Percentiles rank a stretch among this genome's conserved stretches.
Evolutionary conservation across 169 alveolate genomes (phyloP).

Genomic region (Babesia bigemina): DNA sequence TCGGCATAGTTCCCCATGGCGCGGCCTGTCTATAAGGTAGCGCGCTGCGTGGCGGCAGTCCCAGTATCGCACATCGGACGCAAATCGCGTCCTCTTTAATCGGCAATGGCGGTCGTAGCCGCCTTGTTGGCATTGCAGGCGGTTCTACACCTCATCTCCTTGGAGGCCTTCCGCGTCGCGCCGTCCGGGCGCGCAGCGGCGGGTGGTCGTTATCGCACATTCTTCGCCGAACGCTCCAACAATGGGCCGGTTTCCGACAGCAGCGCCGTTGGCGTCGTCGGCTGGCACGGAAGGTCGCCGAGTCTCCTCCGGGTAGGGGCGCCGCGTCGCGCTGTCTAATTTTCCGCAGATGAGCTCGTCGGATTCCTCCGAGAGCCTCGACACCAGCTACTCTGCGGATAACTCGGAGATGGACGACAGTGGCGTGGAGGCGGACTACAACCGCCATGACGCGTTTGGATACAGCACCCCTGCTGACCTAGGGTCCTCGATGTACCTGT

Average conservation of each 20-base stretch:
- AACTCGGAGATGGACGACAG: too few species aligned
- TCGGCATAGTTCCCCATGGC: background rate
- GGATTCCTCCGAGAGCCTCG: too few species aligned
- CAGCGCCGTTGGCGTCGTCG: background rate
- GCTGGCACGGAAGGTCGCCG: background rate
- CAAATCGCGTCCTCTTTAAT: background rate
- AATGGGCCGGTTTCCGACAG: background rate
- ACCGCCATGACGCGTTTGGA: too few species aligned
- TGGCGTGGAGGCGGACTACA: too few species aligned
- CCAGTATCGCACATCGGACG: background rate
- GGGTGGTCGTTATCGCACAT: background rate
- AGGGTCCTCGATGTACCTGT: slow-evolving; percentile 4
- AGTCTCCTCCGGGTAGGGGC: background rate
- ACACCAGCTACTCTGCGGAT: too few species aligned
- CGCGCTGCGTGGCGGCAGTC: background rate
- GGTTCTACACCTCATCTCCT: background rate
- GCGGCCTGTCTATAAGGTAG: background rate
- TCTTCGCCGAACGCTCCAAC: background rate
- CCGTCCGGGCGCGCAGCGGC: background rate
- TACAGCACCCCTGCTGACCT: too few species aligned
- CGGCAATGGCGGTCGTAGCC: background rate
- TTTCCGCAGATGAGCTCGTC: background rate
- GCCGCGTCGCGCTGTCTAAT: background rate
- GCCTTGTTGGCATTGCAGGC: background rate
- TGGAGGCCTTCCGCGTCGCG: slow-evolving; percentile 13